phyloP scores from a whole-genome alignment of 257 asterid genomes.

The Ocimum tenuiflorum region DNA sequence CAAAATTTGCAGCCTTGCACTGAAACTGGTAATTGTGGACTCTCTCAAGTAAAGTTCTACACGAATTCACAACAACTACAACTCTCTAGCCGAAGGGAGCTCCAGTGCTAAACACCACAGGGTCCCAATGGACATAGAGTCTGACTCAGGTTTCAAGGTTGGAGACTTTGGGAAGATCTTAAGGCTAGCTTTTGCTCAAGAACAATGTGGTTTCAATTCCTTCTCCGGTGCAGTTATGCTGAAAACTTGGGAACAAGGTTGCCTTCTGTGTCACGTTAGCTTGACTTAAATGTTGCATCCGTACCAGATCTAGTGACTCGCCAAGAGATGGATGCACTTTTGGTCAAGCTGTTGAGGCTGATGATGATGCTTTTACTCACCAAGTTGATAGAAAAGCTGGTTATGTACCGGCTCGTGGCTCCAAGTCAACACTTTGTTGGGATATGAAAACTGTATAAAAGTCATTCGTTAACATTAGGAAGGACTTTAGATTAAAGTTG shows the following conservation, averaged over 20 bases:
- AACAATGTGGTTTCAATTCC: conserved; percentile 56
- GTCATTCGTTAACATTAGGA: conserved; percentile 67
- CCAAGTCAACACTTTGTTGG: conserved; percentile 34
- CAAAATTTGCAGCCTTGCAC: conserved; percentile 87
- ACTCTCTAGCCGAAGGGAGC: conserved; percentile 42
- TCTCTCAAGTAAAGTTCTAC: conserved; percentile 82
- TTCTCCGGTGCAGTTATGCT: conserved; percentile 38
- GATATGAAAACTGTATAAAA: conserved; percentile 70
- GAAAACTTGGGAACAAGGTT: conserved; percentile 41
- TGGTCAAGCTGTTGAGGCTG: conserved; percentile 48
- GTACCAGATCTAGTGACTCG: conserved; percentile 81
- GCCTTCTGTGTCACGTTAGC: conserved; percentile 64
- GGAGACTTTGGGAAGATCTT: conserved; percentile 87
- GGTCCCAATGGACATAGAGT: conserved; percentile 41
- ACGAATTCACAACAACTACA: conserved; percentile 50
- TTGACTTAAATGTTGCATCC: conserved; percentile 77
- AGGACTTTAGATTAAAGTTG: conserved; percentile 74
- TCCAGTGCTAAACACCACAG: conserved; percentile 41
- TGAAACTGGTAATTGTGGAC: conserved; percentile 60
- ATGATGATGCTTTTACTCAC: conserved; percentile 54
- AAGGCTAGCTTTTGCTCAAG: conserved; percentile 71
- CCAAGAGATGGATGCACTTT: conserved; percentile 59
- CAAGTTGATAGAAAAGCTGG: conserved; percentile 42
- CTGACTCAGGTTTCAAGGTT: conserved; percentile 87
- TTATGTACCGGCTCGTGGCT: conserved; percentile 50